phyloP scores from a whole-genome alignment of 352 stramenopile species.

The Phytophthora podocarpi region DNA sequence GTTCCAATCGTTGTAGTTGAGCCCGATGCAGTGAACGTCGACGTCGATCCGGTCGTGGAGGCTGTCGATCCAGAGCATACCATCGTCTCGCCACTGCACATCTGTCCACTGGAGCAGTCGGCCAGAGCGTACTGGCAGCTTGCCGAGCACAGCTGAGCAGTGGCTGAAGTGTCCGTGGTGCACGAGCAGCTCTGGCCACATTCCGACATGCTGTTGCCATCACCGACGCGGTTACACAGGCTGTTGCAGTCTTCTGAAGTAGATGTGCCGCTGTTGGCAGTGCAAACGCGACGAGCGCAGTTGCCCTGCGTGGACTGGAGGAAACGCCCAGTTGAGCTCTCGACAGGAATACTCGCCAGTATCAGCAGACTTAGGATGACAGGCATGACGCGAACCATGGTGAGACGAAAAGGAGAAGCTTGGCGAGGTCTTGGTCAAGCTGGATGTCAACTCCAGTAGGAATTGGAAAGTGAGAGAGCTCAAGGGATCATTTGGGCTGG shows the following conservation, averaged over 20 bases:
- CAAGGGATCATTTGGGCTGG: neutral
- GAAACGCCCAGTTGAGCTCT: conserved; percentile 15
- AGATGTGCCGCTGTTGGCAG: conserved; percentile 10
- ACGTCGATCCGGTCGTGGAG: conserved; percentile 2
- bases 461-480: conserved; percentile 26
- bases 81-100: conserved; percentile 31
- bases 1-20: conserved; percentile 7
- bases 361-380: conserved; percentile 11
- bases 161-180: conserved; percentile 20
- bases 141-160: conserved; percentile 20
- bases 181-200: conserved; percentile 33
- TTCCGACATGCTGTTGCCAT: conserved; percentile 30
- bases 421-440: conserved; percentile 5
- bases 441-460: conserved; percentile 22
- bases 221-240: conserved; percentile 31
- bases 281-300: conserved; percentile 26
- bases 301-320: conserved; percentile 31
- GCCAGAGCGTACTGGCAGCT: conserved; percentile 29
- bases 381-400: conserved; percentile 22
- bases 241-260: conserved; percentile 33
- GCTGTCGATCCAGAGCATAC: conserved; percentile 20
- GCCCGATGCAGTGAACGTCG: neutral
- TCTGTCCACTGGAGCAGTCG: conserved; percentile 13
- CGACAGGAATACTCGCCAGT: conserved; percentile 8
- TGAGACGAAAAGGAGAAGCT: neutral